Conservation (phyloP, 352 stramenopile species). For the Globisporangium cederbergense region DNA sequence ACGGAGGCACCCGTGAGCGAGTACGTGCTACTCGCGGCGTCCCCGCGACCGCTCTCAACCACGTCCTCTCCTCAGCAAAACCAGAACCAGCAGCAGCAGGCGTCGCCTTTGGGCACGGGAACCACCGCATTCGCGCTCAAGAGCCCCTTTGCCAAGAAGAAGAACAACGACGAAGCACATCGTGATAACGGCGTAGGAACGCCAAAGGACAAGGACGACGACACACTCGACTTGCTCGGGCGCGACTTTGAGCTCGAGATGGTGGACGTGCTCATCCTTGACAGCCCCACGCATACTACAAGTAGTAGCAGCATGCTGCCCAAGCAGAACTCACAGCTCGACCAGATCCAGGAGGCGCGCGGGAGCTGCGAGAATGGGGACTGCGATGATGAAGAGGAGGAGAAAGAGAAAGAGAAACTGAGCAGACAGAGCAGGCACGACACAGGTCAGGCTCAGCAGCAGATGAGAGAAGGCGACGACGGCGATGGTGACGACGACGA, state of each 20-base stretch:
- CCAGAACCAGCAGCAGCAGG: neutral
- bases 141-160: conserved; percentile 10
- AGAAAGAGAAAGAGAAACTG: neutral
- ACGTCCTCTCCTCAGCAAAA: neutral
- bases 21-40: conserved; percentile 19
- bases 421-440: neutral
- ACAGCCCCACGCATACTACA: conserved; percentile 9
- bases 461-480: neutral
- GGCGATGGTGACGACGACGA: neutral
- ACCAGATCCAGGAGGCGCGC: conserved; percentile 21
- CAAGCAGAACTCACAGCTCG: conserved; percentile 15
- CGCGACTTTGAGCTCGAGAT: conserved; percentile 16
- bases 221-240: conserved; percentile 17
- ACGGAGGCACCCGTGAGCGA: conserved; percentile 14
- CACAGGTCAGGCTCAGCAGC: neutral
- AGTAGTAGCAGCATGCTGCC: neutral
- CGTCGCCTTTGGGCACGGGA: neutral
- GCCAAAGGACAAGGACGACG: conserved; percentile 8
- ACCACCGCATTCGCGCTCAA: conserved; percentile 8
- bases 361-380: neutral
- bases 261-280: conserved; percentile 19
- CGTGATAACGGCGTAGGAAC: neutral
- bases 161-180: neutral
- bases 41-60: conserved; percentile 5
- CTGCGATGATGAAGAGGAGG: neutral